Evolutionary conservation across 2,329 filamentous ascomycete species (phyloP), one percentile per base, ranked within the genome.

Genomic region (Amphichorda felina): DNA sequence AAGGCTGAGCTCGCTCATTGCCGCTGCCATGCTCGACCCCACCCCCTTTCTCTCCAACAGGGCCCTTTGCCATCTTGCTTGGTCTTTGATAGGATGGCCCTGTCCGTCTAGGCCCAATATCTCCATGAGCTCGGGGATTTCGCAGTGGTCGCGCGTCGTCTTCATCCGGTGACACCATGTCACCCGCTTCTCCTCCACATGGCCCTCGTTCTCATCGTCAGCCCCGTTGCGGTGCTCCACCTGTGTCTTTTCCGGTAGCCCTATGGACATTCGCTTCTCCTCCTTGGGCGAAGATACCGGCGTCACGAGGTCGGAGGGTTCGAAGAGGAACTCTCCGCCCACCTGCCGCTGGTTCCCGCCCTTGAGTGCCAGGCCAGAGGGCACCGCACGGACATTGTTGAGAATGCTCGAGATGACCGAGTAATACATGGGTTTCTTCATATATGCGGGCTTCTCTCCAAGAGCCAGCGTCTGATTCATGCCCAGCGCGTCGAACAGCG

Each of bases 161-260:
- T 66, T 67, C 84, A 93, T 93, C 19, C 83, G 68, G 57, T 89
- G 82, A 47, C 80, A 87, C 84, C 85, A 93, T 1, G 73, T 77
- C 19, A 84, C 70, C 37, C 61, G 62, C 57, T 82, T 81, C 48
- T 72, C 63, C 48, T 72, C 63, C 3, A 53, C 48, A 16, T 43
- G 42, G 8, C 44, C 44, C 35, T 51, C 50, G 17, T 49, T 53
- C 8, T 45, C 50, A n/a, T 35, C 41, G 6, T 46, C 47, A 14
- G 39, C 37, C 35, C 37, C 35, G 15, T 37, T 39, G 15, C 30
- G 28, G 6, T 26, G 36, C 7, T 28, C 35, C 30, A 33, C 13
- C 43, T 33, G 26, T 29, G 32, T 3, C 16, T 45, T 41, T 16
- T 48, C 50, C n/a, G 22, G 14, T n/a, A n/a, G 8, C 13, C 22